Evolutionary conservation across 345 rosid genomes (phyloP).

Genomic region (Kernera saxatilis): DNA sequence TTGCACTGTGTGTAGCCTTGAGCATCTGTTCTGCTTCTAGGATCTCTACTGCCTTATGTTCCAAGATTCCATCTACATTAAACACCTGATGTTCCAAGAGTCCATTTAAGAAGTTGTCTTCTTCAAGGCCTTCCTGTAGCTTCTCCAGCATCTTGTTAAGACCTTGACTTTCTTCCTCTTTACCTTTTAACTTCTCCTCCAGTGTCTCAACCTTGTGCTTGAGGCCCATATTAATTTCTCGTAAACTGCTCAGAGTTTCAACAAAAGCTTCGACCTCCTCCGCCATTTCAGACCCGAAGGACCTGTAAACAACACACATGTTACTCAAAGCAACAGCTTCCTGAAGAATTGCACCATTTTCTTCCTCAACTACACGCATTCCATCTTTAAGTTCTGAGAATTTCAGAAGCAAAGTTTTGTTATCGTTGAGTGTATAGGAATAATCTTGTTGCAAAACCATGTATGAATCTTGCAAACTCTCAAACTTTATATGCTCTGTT

Average conservation of each 20-base stretch:
- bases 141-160: constrained; percentile 46
- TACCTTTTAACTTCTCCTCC: constrained; percentile 43
- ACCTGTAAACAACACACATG: constrained; percentile 48
- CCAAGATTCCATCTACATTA: constrained; percentile 48
- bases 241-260: constrained; percentile 38
- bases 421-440: constrained; percentile 39
- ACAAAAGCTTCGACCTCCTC: constrained; percentile 44
- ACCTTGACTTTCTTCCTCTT: constrained; percentile 45
- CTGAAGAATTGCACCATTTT: constrained; percentile 41
- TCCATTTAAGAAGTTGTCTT: constrained; percentile 46
- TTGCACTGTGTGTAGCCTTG: constrained; percentile 43
- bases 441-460: constrained; percentile 46
- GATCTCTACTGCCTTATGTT: constrained; percentile 49
- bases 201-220: constrained; percentile 41
- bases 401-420: constrained; percentile 39
- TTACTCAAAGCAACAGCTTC: constrained; percentile 48
- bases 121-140: constrained; percentile 47
- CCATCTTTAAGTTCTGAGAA: constrained; percentile 43
- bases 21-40: constrained; percentile 56
- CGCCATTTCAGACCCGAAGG: constrained; percentile 52
- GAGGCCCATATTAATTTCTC: constrained; percentile 32
- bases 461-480: constrained; percentile 43
- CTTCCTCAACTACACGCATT: constrained; percentile 50
- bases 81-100: constrained; percentile 46
- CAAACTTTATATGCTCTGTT: constrained; percentile 35